Base-by-base conservation (phyloP, 2,329 filamentous ascomycete genomes). In the Colletotrichum trifolii region DNA sequence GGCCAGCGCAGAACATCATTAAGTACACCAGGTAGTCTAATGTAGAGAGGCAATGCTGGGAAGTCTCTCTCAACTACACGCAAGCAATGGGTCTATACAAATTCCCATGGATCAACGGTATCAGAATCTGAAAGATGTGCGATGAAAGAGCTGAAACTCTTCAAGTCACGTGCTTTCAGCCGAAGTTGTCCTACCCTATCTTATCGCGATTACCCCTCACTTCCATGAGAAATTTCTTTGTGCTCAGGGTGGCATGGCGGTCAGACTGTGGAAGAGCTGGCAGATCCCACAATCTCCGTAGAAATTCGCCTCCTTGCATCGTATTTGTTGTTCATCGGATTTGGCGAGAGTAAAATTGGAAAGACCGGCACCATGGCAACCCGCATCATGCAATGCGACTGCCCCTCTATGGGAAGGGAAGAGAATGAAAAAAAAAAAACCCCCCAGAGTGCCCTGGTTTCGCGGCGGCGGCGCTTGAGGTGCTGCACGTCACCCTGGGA, bases 401-500 rank as follows among this genome's bases (percentile, higher is more conserved):
- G 60, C 58, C 58, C 43, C 15, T 57, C 52, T 42, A 13, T 34
- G 25, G 49, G 15, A 13, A 12, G 36, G 35, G 36, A 35, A 36
- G 38, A 33, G 36, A 39, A 52, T 10, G 35, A 55, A 47, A 34
- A 33, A 15, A 40, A 36, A 34, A 65, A n/a, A 17, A n/a, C n/a
- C 17, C 17, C 17, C 17, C 34, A 38, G n/a, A 54, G 39, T 49
- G 39, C 52, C 39, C 58, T 46, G 52, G 50, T 46, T 47, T 36
- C 25, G 62, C 61, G 56, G 61, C 57, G 61, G 53, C 46, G 52
- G 62, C 62, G 52, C 62, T 61, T 65, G 60, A 35, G 45, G 40
- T 42, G 52, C 62, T 65, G 62, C 62, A 65, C 62, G 62, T 65
- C 62, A 65, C 62, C 42, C 58, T 34, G 49, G 53, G 63, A 54